phyloP scores from a whole-genome alignment of 2,329 filamentous ascomycete genomes.

The Beauveria scarabaeidicola region DNA sequence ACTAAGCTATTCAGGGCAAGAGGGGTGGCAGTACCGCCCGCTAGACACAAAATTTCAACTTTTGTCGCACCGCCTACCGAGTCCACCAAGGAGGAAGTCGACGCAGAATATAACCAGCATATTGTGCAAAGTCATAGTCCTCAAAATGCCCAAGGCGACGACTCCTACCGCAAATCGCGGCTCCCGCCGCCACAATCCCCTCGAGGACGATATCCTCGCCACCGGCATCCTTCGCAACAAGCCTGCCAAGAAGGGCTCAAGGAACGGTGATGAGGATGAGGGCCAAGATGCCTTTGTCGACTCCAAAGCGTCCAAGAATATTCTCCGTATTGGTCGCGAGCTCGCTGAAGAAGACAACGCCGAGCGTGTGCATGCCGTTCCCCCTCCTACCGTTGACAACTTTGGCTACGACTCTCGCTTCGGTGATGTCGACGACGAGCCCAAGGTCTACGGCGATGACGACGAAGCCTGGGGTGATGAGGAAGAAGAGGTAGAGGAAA shows the following conservation, averaged over 20 bases:
- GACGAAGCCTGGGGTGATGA: conserved; percentile 75
- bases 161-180: conserved; percentile 48
- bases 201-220: conserved; percentile 77
- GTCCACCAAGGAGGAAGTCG: conserved; percentile 5
- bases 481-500: conserved; percentile 60
- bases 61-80: conserved; percentile 1
- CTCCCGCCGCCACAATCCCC: conserved; percentile 73
- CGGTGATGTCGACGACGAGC: conserved; percentile 44
- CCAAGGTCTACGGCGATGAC: conserved; percentile 39
- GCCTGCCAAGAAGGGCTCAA: conserved; percentile 61
- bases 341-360: conserved; percentile 69
- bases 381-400: conserved; percentile 37
- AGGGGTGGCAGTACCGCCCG: conserved; percentile 27
- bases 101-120: neutral
- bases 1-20: conserved; percentile 23
- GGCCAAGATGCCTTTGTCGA: conserved; percentile 70
- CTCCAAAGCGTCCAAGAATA: conserved; percentile 78
- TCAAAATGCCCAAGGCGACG: conserved; percentile 71
- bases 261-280: conserved; percentile 46
- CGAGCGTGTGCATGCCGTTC: conserved; percentile 29
- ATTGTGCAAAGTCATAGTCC: neutral
- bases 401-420: conserved; percentile 78
- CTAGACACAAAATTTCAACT: conserved; percentile 16
- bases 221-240: conserved; percentile 64
- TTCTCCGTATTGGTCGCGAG: conserved; percentile 82